phyloP scores from a whole-genome alignment of 2,329 filamentous ascomycete species.

The Aspergillus aculeatus region DNA sequence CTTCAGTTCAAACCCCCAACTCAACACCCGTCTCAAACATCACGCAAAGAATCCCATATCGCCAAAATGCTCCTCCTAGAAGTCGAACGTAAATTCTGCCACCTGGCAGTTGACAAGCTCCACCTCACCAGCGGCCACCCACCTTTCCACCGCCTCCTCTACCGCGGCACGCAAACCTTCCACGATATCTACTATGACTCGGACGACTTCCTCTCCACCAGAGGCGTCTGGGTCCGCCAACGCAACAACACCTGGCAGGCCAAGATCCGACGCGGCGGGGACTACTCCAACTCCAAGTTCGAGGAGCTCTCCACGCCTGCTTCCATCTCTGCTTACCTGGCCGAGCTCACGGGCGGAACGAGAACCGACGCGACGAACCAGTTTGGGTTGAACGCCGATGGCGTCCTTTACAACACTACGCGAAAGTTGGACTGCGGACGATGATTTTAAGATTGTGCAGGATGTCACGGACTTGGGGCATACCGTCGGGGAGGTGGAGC shows the following conservation, averaged over 20 bases:
- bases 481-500: no score
- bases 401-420: neutral
- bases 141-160: neutral
- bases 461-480: no score
- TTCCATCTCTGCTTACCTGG: neutral
- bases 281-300: conserved; percentile 5
- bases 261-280: conserved; percentile 1
- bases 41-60: no score
- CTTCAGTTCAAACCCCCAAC: no score
- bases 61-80: neutral
- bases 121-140: neutral
- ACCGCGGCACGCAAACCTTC: neutral
- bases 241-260: conserved; percentile 3
- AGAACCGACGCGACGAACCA: neutral
- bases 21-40: no score
- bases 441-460: no score
- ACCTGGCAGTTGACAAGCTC: neutral
- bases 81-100: conserved; percentile 5
- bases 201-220: neutral
- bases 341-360: neutral
- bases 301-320: neutral
- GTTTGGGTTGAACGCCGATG: conserved; percentile 1
- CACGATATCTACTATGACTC: conserved; percentile 9
- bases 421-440: no score
- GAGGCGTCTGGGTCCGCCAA: conserved; percentile 7